Evolutionary conservation across 495 filamentous ascomycete species (phyloP).

Genomic region (Annulohypoxylon nitens): DNA sequence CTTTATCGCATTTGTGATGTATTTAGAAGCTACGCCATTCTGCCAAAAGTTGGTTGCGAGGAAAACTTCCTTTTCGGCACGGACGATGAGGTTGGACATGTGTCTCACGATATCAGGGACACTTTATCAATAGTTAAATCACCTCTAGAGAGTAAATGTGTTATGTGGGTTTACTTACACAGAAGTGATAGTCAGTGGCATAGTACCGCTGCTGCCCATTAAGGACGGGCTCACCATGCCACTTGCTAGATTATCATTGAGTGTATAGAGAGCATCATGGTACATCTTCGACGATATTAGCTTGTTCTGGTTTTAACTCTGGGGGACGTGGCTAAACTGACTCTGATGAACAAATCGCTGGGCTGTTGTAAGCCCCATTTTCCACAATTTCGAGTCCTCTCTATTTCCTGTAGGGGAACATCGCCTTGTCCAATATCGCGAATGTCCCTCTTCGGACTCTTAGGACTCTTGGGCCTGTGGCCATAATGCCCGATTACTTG

Average conservation of each 20-base stretch:
- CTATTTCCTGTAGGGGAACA: constrained; percentile 58
- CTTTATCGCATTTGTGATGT: constrained; percentile 74
- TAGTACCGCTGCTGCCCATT: constrained; percentile 75
- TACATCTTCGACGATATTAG: constrained; percentile 64
- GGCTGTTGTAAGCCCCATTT: constrained; percentile 74
- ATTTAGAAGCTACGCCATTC: constrained; percentile 72
- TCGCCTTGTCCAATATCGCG: constrained; percentile 40
- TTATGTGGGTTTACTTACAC: constrained; percentile 54
- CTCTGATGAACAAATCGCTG: constrained; percentile 75
- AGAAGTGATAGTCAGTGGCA: constrained; percentile 78
- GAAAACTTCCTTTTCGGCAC: constrained; percentile 77
- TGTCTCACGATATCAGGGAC: constrained; percentile 78
- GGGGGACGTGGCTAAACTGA: constrained; percentile 41
- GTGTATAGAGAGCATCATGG: constrained; percentile 71
- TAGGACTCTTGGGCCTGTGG: constrained; percentile 4
- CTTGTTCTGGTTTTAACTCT: not conserved
- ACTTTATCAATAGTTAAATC: constrained; percentile 41
- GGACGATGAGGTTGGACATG: constrained; percentile 79
- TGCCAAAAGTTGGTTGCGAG: constrained; percentile 83
- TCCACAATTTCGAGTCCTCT: constrained; percentile 70
- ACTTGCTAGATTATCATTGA: constrained; percentile 67
- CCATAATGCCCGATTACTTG: constrained; percentile 62
- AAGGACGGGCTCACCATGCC: constrained; percentile 76
- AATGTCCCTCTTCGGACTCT: constrained; percentile 39
- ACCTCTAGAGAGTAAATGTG: not conserved